phyloP scores from a whole-genome alignment of 495 filamentous ascomycete species.

The Hyphodiscus hymeniophilus region DNA sequence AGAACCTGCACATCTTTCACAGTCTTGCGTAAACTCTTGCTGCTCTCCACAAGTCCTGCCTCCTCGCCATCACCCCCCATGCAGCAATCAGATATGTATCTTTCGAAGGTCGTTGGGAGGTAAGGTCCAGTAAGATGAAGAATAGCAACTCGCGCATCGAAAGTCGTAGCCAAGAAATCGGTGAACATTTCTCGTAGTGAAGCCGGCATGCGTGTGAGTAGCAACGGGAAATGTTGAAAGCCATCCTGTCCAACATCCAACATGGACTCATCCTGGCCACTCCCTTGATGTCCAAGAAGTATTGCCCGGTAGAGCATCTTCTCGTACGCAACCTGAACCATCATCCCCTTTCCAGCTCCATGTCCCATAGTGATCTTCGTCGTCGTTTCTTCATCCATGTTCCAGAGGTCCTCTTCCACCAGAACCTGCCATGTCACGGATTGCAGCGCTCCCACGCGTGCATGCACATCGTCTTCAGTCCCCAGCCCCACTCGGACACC shows the following conservation, averaged over 20 bases:
- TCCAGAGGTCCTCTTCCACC: constrained; percentile 21
- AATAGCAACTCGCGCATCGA: constrained; percentile 40
- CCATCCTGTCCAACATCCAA: constrained; percentile 4
- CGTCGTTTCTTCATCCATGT: neutral
- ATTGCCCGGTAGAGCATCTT: constrained; percentile 40
- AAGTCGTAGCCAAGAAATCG: constrained; percentile 39
- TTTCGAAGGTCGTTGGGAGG: constrained; percentile 22
- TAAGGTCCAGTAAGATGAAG: constrained; percentile 35
- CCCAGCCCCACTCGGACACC: constrained; percentile 30
- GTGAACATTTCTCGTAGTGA: constrained; percentile 41
- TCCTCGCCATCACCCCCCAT: constrained; percentile 16
- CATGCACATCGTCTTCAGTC: constrained; percentile 29
- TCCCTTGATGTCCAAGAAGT: constrained; percentile 19
- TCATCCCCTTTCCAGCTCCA: neutral
- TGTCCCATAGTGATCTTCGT: neutral
- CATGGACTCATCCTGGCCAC: constrained; percentile 5
- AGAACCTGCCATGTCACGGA: constrained; percentile 39
- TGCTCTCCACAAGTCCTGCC: constrained; percentile 7
- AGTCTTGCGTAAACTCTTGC: constrained; percentile 1
- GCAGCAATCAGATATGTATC: constrained; percentile 15
- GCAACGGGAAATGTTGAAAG: constrained; percentile 42
- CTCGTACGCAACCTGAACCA: constrained; percentile 30
- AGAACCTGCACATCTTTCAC: constrained; percentile 13
- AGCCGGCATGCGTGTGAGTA: constrained; percentile 44
- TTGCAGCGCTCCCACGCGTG: constrained; percentile 38